Evolutionary conservation across 2,329 filamentous ascomycete genomes (phyloP).

Genomic region (Diatrype stigma): DNA sequence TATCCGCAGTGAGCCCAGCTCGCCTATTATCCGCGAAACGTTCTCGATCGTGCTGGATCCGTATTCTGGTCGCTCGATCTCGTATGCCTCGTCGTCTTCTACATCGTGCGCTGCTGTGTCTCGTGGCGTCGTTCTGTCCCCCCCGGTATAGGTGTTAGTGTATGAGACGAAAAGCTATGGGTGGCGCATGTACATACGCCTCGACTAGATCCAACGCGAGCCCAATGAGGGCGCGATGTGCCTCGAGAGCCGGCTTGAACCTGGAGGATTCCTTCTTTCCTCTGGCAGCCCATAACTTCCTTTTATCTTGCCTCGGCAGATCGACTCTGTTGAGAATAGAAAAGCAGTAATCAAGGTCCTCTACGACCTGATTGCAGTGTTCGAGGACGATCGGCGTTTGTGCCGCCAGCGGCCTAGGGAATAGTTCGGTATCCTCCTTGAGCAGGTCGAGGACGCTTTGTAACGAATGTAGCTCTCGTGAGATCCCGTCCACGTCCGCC

Average conservation of each 20-base stretch:
- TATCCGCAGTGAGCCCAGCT: conserved; percentile 29
- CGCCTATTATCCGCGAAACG: conserved; percentile 28
- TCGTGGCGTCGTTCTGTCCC: conserved; percentile 22
- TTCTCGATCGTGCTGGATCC: conserved; percentile 25
- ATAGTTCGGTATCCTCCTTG: conserved; percentile 33
- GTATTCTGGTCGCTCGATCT: conserved; percentile 16
- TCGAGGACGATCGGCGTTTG: conserved; percentile 32
- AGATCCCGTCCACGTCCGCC: conserved; percentile 33
- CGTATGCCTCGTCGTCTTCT: conserved; percentile 16
- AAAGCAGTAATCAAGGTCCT: conserved; percentile 31
- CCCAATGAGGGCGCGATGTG: conserved; percentile 34
- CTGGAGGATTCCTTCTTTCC: conserved; percentile 28
- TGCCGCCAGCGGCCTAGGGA: conserved; percentile 32
- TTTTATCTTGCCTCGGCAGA: conserved; percentile 33
- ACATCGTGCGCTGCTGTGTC: conserved; percentile 14
- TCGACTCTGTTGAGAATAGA: conserved; percentile 25
- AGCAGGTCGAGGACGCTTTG: conserved; percentile 34
- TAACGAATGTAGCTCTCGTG: conserved; percentile 38
- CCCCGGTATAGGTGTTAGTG: conserved; percentile 11
- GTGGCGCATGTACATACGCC: conserved; percentile 26
- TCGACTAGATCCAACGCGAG: conserved; percentile 37
- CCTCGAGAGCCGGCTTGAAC: conserved; percentile 31
- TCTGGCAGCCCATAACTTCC: conserved; percentile 31
- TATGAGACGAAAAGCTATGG: background rate
- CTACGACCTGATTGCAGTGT: conserved; percentile 32